phyloP scores from a whole-genome alignment of 176 grass and related monocot species.

The Avena sativa region DNA sequence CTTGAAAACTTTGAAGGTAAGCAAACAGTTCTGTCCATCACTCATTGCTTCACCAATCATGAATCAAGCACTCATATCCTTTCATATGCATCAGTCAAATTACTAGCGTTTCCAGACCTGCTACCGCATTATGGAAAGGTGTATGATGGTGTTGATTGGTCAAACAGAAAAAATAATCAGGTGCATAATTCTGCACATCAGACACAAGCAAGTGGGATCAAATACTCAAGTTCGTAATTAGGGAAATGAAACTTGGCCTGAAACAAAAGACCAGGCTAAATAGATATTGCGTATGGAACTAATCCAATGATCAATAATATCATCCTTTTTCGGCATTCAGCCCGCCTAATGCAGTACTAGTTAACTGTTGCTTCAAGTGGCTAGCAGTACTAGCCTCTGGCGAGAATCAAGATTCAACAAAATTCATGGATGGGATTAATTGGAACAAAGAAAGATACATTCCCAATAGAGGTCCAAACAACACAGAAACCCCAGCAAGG shows the following conservation, averaged over 20 bases:
- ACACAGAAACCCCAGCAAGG: not conserved
- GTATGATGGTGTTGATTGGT: not conserved
- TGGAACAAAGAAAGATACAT: not conserved
- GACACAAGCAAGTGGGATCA: not conserved
- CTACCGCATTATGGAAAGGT: not conserved
- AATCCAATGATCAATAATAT: not conserved
- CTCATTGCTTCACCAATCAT: slow-evolving; percentile 1
- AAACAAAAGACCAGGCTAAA: slow-evolving; percentile 7
- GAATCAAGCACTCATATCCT: not conserved
- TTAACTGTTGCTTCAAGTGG: not conserved
- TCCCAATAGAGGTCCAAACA: slow-evolving; percentile 12
- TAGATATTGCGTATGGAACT: not conserved
- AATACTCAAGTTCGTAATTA: not conserved
- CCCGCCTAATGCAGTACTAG: not conserved
- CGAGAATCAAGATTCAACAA: not conserved
- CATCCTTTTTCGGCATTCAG: not conserved
- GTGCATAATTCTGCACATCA: not conserved
- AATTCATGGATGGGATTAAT: not conserved
- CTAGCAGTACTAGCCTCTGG: not conserved
- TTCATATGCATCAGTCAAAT: slow-evolving; percentile 25
- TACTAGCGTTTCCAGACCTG: not conserved
- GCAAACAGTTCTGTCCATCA: not conserved
- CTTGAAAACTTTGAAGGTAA: too few species aligned
- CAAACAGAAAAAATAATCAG: not conserved
- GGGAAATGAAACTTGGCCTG: not conserved